phyloP scores from a whole-genome alignment of 1,284 basidiomycete genomes.

The Meira nashicola region DNA sequence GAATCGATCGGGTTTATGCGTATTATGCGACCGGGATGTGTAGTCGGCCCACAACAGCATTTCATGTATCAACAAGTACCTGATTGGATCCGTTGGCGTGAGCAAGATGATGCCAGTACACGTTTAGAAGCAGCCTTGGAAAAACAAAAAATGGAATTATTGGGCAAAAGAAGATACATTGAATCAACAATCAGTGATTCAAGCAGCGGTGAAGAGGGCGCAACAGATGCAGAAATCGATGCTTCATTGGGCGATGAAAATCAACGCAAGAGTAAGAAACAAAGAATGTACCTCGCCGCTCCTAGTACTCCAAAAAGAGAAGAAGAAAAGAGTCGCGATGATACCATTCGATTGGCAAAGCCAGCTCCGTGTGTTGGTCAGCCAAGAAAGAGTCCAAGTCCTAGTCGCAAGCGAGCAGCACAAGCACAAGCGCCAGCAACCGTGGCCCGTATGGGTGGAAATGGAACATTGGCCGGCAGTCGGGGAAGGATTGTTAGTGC shows the following conservation, averaged over 20 bases:
- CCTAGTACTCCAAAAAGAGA: constrained; percentile 23
- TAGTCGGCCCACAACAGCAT: constrained; percentile 77
- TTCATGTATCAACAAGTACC: constrained; percentile 77
- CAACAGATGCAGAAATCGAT: constrained; percentile 5
- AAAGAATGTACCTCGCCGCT: not conserved
- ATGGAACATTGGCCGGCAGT: not conserved
- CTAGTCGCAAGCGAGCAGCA: constrained; percentile 37
- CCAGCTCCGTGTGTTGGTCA: constrained; percentile 50
- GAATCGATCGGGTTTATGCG: constrained; percentile 99
- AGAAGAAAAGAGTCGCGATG: constrained; percentile 1
- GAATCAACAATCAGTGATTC: constrained; percentile 13
- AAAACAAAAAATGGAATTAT: constrained; percentile 8
- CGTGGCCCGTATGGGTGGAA: constrained; percentile 3
- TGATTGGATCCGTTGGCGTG: constrained; percentile 48
- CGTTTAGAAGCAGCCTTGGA: constrained; percentile 12
- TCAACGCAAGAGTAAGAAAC: not conserved
- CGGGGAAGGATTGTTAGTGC: not conserved
- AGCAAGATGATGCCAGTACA: constrained; percentile 26
- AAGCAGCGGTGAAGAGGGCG: constrained; percentile 10
- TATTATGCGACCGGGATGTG: constrained; percentile 88
- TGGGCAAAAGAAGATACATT: constrained; percentile 10
- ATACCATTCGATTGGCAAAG: constrained; percentile 29
- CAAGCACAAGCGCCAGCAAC: constrained; percentile 13
- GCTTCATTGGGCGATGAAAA: constrained; percentile 12
- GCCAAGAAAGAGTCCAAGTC: constrained; percentile 48